Conservation (phyloP, 306 rosid genomes). For the Nissolia schottii region DNA sequence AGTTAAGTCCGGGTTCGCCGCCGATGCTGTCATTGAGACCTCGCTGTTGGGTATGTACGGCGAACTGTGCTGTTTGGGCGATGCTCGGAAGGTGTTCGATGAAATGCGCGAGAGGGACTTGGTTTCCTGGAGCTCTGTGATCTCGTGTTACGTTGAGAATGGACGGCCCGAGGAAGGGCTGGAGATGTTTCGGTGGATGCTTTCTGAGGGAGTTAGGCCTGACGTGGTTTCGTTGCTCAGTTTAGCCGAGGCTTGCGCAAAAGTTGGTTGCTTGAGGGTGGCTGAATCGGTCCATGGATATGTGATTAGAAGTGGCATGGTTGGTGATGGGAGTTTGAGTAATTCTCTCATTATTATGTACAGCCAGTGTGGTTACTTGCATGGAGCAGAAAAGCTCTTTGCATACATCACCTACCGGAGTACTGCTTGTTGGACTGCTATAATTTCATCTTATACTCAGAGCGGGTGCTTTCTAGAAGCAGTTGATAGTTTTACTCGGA, state of each 20-base stretch:
- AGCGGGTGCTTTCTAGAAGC: conserved; percentile 46
- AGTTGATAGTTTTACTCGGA: conserved; percentile 34
- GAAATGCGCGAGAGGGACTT: conserved; percentile 64
- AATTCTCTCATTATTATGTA: conserved; percentile 67
- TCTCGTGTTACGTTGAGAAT: conserved; percentile 60
- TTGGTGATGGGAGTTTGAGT: conserved; percentile 41
- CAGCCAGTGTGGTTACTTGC: conserved; percentile 55
- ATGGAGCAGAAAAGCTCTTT: conserved; percentile 45
- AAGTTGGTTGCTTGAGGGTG: conserved; percentile 44
- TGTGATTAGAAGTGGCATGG: conserved; percentile 48
- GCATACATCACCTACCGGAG: conserved; percentile 15
- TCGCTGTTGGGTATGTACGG: conserved; percentile 70
- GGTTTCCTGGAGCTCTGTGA: conserved; percentile 70
- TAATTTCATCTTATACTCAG: conserved; percentile 72
- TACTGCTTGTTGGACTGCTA: conserved; percentile 69
- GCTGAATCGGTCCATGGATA: conserved; percentile 67
- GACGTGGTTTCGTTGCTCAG: conserved; percentile 62
- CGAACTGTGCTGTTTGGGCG: conserved; percentile 39
- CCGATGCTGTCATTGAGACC: conserved; percentile 64
- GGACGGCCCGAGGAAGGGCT: conserved; percentile 53
- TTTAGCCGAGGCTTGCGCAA: conserved; percentile 74
- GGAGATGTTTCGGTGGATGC: conserved; percentile 57
- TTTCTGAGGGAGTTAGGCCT: conserved; percentile 48
- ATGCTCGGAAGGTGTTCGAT: conserved; percentile 64
- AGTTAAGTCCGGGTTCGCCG: conserved; percentile 47